Conservation (phyloP, 1,139 yeast genomes). For the Diutina neorugosa region DNA sequence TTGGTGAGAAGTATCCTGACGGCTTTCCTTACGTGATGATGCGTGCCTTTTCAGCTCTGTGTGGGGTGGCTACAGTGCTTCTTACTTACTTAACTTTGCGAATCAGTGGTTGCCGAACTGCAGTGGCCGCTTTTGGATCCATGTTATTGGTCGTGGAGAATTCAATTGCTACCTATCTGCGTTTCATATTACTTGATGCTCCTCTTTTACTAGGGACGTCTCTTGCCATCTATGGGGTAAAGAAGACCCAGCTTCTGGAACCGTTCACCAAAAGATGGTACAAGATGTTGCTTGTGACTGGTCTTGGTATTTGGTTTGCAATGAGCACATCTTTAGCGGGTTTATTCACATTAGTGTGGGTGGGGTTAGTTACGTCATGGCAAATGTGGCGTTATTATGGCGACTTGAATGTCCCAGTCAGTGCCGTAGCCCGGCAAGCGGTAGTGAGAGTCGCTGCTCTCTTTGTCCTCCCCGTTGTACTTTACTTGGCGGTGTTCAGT, state of each 20-base stretch:
- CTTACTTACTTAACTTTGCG: constrained; percentile 39
- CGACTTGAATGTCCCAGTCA: constrained; percentile 33
- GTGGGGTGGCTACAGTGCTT: constrained; percentile 34
- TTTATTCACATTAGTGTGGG: constrained; percentile 38
- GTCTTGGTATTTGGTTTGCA: constrained; percentile 40
- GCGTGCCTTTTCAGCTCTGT: constrained; percentile 21
- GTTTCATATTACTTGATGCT: constrained; percentile 39
- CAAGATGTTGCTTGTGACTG: constrained; percentile 25
- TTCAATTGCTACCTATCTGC: constrained; percentile 37
- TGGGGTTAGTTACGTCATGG: constrained; percentile 23
- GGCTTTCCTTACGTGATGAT: constrained; percentile 23
- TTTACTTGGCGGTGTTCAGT: constrained; percentile 37
- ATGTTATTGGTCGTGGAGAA: constrained; percentile 40
- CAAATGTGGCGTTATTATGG: constrained; percentile 49
- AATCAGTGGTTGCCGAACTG: constrained; percentile 28
- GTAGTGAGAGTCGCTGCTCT: constrained; percentile 21
- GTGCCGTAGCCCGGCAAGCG: constrained; percentile 19
- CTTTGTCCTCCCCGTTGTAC: constrained; percentile 33
- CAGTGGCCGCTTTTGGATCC: constrained; percentile 33
- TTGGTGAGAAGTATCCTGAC: constrained; percentile 22
- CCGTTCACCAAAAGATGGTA: constrained; percentile 36
- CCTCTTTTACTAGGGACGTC: constrained; percentile 36
- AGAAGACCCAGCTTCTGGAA: constrained; percentile 21
- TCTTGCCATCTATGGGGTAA: constrained; percentile 31
- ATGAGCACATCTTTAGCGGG: constrained; percentile 47